Percentiles rank a stretch among this genome's conserved stretches.
phyloP scores from a whole-genome alignment of 1,284 basidiomycete genomes.

The Tylopilus orsonianus region DNA sequence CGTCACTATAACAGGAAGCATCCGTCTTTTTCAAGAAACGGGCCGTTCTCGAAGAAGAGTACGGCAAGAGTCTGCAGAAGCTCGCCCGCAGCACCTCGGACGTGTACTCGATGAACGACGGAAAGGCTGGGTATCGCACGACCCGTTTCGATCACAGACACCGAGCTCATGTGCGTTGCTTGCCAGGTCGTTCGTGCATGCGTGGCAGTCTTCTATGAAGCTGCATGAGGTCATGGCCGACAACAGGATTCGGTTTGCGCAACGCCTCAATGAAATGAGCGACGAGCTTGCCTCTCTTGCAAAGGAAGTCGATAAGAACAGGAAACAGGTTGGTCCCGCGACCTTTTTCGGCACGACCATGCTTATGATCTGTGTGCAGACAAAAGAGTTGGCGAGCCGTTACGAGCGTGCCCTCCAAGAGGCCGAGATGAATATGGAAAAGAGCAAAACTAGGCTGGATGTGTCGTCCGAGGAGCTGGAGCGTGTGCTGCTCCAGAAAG shows the following conservation, averaged over 20 bases:
- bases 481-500: conserved; percentile 90
- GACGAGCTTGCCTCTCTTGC: conserved; percentile 86
- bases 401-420: conserved; percentile 90
- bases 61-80: conserved; percentile 86
- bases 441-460: conserved; percentile 86
- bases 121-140: conserved; percentile 83
- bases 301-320: conserved; percentile 92
- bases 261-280: conserved; percentile 90
- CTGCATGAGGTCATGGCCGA: conserved; percentile 90
- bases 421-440: conserved; percentile 86
- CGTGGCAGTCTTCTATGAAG: conserved; percentile 85
- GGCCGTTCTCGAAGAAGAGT: conserved; percentile 92
- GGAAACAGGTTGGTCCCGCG: conserved; percentile 70
- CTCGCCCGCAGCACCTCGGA: conserved; percentile 78
- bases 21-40: conserved; percentile 92
- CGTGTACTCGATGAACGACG: conserved; percentile 83
- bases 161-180: conserved; percentile 12
- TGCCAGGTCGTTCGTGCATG: conserved; percentile 78
- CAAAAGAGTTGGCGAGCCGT: conserved; percentile 84
- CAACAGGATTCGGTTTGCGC: conserved; percentile 82
- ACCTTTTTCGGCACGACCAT: conserved; percentile 6
- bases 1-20: conserved; percentile 64
- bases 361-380: conserved; percentile 44
- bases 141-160: conserved; percentile 1
- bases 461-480: conserved; percentile 93